Percentiles rank a stretch among this genome's conserved stretches.
These are phyloP conservation scores for Tephrocybe sp. DNA, from an alignment of 768 basidiomycete genomes.

Conservation along the genomic window DNA sequence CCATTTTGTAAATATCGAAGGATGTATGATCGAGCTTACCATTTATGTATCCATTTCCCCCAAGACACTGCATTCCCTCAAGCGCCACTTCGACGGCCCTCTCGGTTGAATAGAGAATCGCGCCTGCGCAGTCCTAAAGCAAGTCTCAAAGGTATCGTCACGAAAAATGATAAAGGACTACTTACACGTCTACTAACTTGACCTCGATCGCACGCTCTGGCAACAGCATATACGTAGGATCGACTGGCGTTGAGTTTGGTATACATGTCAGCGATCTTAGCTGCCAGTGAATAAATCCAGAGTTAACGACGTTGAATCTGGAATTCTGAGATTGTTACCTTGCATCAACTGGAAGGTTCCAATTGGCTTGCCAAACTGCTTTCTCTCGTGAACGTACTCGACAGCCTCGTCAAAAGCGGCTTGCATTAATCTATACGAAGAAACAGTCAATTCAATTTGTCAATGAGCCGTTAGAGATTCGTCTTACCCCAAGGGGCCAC, in stretches of 20 bases:
- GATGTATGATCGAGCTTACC: conserved; percentile 39
- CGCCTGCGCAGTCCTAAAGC: conserved; percentile 87
- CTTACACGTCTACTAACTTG: conserved; percentile 74
- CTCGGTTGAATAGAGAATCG: conserved; percentile 91
- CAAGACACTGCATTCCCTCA: conserved; percentile 91
- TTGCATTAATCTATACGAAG: conserved; percentile 72
- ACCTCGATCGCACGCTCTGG: conserved; percentile 80
- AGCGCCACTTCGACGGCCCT: conserved; percentile 87
- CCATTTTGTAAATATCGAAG: not conserved
- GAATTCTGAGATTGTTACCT: conserved; percentile 43
- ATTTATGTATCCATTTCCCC: conserved; percentile 96
- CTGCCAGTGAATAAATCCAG: conserved; percentile 32
- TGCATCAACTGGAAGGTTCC: conserved; percentile 97
- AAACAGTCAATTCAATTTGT: conserved; percentile 3
- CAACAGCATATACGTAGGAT: conserved; percentile 92
- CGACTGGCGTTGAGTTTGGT: conserved; percentile 87
- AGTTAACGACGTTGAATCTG: conserved; percentile 7
- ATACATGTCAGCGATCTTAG: conserved; percentile 91
- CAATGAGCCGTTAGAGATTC: conserved; percentile 1
- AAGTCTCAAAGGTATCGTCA: not conserved
- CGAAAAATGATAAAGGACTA: conserved; percentile 9
- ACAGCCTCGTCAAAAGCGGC: conserved; percentile 87
- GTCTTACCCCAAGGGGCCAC: conserved; percentile 83
- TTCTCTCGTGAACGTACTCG: conserved; percentile 88
- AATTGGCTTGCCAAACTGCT: conserved; percentile 86